Conservation (phyloP, 805 yeast genomes). For the Aciculoconidium aculeatum region DNA sequence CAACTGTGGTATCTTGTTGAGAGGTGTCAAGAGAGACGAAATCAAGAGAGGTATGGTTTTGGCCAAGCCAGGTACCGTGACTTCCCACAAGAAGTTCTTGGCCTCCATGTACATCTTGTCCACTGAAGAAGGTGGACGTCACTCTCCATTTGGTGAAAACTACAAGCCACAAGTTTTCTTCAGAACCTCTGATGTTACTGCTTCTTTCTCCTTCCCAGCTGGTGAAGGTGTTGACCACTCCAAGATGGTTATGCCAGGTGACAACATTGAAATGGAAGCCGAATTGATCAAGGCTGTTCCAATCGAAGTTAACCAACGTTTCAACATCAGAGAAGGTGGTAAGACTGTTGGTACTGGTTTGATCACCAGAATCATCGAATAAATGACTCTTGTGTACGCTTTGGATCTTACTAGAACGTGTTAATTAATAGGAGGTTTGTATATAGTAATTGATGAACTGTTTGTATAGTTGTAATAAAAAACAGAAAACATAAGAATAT, state of each 20-base stretch:
- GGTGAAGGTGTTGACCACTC: slow-evolving; percentile 69
- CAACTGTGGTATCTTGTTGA: slow-evolving; percentile 93
- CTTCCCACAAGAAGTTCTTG: slow-evolving; percentile 89
- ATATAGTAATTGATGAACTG: slow-evolving; percentile 5
- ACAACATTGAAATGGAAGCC: slow-evolving; percentile 94
- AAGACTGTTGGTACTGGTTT: slow-evolving; percentile 98
- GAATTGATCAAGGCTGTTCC: slow-evolving; percentile 88
- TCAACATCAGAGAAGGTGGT: slow-evolving; percentile 99
- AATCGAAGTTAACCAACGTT: slow-evolving; percentile 93
- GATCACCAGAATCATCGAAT: slow-evolving; percentile 84
- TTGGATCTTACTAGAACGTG: slow-evolving; percentile 4
- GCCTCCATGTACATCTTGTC: slow-evolving; percentile 89
- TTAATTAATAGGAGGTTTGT: slow-evolving; percentile 5
- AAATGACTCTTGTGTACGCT: too few species aligned
- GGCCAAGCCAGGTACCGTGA: slow-evolving; percentile 86
- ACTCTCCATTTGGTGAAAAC: slow-evolving; percentile 93
- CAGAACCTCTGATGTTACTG: slow-evolving; percentile 95
- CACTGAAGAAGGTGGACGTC: slow-evolving; percentile 99
- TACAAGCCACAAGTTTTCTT: slow-evolving; percentile 97
- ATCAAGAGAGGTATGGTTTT: slow-evolving; percentile 96
- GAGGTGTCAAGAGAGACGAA: slow-evolving; percentile 98
- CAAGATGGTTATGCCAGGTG: slow-evolving; percentile 95
- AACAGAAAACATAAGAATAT: too few species aligned
- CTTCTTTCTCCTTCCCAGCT: slow-evolving; percentile 83
- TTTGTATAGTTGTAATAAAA: too few species aligned